Evolutionary conservation across 2,329 filamentous ascomycete species (phyloP).

Genomic region (Cercospora zeae-maydis): DNA sequence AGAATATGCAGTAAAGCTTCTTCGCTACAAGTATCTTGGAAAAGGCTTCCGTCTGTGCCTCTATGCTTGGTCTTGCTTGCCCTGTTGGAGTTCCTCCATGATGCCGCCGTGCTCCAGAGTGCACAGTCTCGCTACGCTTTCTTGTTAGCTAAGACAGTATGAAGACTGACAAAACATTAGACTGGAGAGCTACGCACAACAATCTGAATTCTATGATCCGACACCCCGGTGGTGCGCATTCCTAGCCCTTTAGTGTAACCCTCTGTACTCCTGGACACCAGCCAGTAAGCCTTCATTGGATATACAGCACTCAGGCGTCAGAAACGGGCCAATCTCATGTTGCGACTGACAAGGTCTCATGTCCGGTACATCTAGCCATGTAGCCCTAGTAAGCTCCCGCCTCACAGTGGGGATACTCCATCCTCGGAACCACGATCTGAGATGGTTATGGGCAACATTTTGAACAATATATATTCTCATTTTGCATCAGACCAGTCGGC

Average conservation of each 20-base stretch:
- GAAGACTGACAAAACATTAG: too few relatives aligned
- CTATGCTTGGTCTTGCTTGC: background rate
- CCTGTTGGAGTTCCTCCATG: background rate
- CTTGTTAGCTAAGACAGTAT: too few relatives aligned
- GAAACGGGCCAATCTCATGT: background rate
- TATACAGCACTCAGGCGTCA: background rate
- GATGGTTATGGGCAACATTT: background rate
- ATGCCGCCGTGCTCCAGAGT: background rate
- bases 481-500: background rate
- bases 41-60: background rate
- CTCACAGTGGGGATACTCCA: background rate
- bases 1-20: background rate
- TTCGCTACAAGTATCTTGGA: background rate
- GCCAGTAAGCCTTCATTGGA: background rate
- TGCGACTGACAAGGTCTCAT: slow-evolving; percentile 1
- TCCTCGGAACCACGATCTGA: background rate
- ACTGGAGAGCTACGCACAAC: background rate
- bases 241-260: slow-evolving; percentile 1
- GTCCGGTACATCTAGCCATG: background rate
- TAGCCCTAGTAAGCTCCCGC: background rate
- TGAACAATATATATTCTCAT: background rate
- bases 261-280: background rate
- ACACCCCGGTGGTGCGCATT: background rate
- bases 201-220: slow-evolving; percentile 7
- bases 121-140: too few relatives aligned